A percentile compares a stretch with the other conserved stretches of the same genome.
These are phyloP conservation scores for Aspergillus melleus DNA, from an alignment of 2,329 filamentous ascomycete genomes.

Conservation along the genomic window DNA sequence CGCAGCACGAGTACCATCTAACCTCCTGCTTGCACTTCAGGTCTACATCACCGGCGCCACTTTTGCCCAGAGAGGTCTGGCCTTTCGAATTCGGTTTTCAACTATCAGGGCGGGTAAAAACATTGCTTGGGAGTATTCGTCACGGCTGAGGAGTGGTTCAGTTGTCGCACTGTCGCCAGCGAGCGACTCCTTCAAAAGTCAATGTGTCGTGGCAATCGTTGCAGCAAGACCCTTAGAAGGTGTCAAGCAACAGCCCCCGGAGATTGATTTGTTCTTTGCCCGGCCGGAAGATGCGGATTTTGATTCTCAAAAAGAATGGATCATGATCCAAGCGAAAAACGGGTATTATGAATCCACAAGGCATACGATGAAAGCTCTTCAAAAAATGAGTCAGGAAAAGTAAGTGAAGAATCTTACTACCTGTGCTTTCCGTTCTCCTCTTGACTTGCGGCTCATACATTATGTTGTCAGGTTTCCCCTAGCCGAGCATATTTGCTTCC, in stretches of 20 bases:
- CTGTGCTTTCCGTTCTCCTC: neutral
- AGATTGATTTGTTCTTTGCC: constrained; percentile 75
- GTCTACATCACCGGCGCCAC: constrained; percentile 67
- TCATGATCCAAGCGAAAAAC: constrained; percentile 75
- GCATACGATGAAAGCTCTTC: constrained; percentile 71
- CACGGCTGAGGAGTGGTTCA: constrained; percentile 56
- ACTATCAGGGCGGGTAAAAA: constrained; percentile 63
- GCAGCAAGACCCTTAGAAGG: constrained; percentile 66
- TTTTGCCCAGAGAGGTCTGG: constrained; percentile 62
- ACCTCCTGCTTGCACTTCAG: constrained; percentile 39
- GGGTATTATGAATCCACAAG: constrained; percentile 78
- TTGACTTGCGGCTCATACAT: constrained; percentile 9
- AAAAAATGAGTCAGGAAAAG: constrained; percentile 61
- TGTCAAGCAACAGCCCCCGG: constrained; percentile 65
- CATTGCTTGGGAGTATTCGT: constrained; percentile 67
- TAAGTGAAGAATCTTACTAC: constrained; percentile 19
- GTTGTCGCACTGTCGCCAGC: constrained; percentile 57
- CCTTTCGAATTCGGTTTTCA: constrained; percentile 70
- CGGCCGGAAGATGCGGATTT: constrained; percentile 61
- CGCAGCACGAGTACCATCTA: neutral
- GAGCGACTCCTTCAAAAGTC: constrained; percentile 60
- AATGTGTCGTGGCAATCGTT: constrained; percentile 70
- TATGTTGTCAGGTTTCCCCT: constrained; percentile 44
- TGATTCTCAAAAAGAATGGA: constrained; percentile 66
- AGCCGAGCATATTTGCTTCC: constrained; percentile 43